Conservation (phyloP, 305 asterid species). For the Rubia peregrina region DNA sequence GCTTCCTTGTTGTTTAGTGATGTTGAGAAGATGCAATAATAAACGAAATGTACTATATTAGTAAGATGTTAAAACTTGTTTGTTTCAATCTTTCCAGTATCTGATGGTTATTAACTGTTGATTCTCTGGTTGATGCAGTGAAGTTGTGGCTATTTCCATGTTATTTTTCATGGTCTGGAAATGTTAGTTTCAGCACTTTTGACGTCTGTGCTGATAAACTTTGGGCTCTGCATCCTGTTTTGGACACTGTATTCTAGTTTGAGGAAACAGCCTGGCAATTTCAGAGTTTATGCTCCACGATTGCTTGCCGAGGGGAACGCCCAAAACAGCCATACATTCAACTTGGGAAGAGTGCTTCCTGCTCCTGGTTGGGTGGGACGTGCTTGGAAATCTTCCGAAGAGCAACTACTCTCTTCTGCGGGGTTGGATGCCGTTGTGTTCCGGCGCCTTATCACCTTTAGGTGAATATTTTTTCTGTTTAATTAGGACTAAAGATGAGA, state of each 20-base stretch:
- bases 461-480: conserved; percentile 17
- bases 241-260: conserved; percentile 34
- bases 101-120: background rate
- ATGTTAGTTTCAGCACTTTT: conserved; percentile 43
- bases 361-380: conserved; percentile 30
- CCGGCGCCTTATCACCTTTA: conserved; percentile 29
- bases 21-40: background rate
- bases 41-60: background rate
- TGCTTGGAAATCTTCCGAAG: conserved; percentile 38
- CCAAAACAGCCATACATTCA: conserved; percentile 9
- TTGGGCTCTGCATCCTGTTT: conserved; percentile 28
- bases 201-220: conserved; percentile 42
- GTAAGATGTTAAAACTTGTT: no score
- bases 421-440: conserved; percentile 43
- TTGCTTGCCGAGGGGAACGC: conserved; percentile 20
- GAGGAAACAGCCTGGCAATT: conserved; percentile 32
- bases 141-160: background rate
- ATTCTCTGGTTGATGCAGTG: conserved; percentile 2
- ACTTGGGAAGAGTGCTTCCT: conserved; percentile 29
- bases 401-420: conserved; percentile 25
- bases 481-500: background rate
- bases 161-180: background rate
- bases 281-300: conserved; percentile 30
- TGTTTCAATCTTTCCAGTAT: background rate
- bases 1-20: background rate